phyloP scores from a whole-genome alignment of 1,284 basidiomycete genomes.

The Gomphus sp. region DNA sequence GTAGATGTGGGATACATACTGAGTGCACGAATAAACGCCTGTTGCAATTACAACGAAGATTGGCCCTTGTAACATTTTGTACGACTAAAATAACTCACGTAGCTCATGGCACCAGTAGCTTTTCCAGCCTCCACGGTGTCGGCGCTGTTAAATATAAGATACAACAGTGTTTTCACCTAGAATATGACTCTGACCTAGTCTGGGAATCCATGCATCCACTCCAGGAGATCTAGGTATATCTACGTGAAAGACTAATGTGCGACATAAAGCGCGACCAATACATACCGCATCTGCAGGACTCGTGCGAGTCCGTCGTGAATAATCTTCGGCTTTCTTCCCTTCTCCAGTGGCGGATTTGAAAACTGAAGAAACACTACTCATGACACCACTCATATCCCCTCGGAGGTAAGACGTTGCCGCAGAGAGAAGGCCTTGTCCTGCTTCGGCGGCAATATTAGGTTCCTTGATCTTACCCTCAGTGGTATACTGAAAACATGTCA shows the following conservation, averaged over 20 bases:
- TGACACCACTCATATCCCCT: conserved; percentile 69
- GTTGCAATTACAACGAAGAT: neutral
- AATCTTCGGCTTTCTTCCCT: conserved; percentile 49
- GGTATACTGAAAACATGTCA: conserved; percentile 49
- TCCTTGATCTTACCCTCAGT: conserved; percentile 93
- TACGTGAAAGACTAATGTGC: neutral
- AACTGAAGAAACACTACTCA: conserved; percentile 33
- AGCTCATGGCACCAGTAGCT: conserved; percentile 86
- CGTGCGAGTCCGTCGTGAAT: conserved; percentile 61
- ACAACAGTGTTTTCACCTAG: neutral
- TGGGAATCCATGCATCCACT: conserved; percentile 91
- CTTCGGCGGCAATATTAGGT: conserved; percentile 73
- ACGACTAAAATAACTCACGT: conserved; percentile 30
- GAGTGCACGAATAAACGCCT: conserved; percentile 71
- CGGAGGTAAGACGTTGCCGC: conserved; percentile 64
- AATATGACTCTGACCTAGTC: conserved; percentile 38
- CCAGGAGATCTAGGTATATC: conserved; percentile 51
- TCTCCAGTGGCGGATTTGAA: conserved; percentile 28
- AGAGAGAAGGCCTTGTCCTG: conserved; percentile 64
- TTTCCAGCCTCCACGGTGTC: conserved; percentile 76
- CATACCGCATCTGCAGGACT: conserved; percentile 65
- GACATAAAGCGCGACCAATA: conserved; percentile 13
- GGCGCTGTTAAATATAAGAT: conserved; percentile 35
- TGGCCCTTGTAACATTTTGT: neutral
- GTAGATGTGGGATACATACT: conserved; percentile 26